These are phyloP conservation scores for Colletotrichum agaves DNA, from an alignment of 2,329 filamentous ascomycete species.

Conservation along the genomic window DNA sequence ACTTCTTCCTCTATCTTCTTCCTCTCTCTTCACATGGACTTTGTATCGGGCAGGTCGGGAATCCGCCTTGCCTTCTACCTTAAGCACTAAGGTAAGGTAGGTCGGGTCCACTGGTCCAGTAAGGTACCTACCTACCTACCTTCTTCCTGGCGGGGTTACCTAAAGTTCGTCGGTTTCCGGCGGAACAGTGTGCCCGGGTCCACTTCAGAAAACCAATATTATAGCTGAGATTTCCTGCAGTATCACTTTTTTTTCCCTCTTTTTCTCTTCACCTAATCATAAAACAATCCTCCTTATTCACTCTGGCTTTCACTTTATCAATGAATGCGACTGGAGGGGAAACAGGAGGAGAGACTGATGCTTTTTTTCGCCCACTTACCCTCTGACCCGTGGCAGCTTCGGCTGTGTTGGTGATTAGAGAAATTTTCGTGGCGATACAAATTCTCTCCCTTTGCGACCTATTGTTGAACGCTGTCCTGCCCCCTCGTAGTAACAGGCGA, in stretches of 20 bases:
- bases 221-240: conserved; percentile 37
- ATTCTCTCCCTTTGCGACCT: background rate
- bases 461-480: background rate
- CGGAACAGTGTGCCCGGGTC: conserved; percentile 13
- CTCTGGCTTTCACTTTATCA: conserved; percentile 68
- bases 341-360: conserved; percentile 74
- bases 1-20: too few relatives aligned
- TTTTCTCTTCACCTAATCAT: conserved; percentile 48
- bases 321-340: conserved; percentile 73
- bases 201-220: conserved; percentile 17
- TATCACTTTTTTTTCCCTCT: conserved; percentile 25
- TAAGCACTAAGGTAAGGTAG: too few relatives aligned
- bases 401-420: conserved; percentile 46
- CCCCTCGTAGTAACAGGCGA: background rate
- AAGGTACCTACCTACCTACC: too few relatives aligned
- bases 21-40: too few relatives aligned
- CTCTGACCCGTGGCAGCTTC: conserved; percentile 52
- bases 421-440: conserved; percentile 50
- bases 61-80: too few relatives aligned
- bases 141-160: background rate
- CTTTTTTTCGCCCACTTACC: conserved; percentile 58
- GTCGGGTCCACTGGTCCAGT: too few relatives aligned
- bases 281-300: conserved; percentile 72
- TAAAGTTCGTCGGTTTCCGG: conserved; percentile 22
- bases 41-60: too few relatives aligned